Evolutionary conservation across 805 yeast genomes (phyloP).

Genomic region (Schizosaccharomyces osmophilus): DNA sequence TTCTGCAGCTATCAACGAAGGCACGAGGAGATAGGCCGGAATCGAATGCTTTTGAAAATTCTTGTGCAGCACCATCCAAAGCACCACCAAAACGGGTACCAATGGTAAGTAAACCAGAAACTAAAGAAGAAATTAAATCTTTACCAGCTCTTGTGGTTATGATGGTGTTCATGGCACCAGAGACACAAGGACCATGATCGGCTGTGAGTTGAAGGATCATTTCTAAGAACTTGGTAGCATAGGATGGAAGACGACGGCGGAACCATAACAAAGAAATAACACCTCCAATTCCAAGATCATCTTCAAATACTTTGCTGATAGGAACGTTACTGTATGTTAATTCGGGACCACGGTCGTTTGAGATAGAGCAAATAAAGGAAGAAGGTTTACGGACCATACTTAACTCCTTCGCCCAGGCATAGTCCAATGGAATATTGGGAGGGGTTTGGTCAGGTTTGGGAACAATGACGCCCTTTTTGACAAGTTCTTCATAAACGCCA

Average conservation of each 20-base stretch:
- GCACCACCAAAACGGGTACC: slow-evolving; percentile 26
- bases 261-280: slow-evolving; percentile 25
- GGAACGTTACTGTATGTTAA: slow-evolving; percentile 24
- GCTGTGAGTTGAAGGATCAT: slow-evolving; percentile 27
- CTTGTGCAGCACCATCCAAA: slow-evolving; percentile 23
- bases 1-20: slow-evolving; percentile 23
- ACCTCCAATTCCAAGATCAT: slow-evolving; percentile 25
- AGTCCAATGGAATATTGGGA: slow-evolving; percentile 24
- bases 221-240: slow-evolving; percentile 22
- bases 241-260: slow-evolving; percentile 20
- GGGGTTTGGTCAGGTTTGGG: slow-evolving; percentile 21
- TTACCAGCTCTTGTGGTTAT: slow-evolving; percentile 25
- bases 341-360: slow-evolving; percentile 26
- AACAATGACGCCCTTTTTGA: slow-evolving; percentile 16
- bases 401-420: slow-evolving; percentile 25
- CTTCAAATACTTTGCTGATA: slow-evolving; percentile 23
- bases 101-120: slow-evolving; percentile 21
- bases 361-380: slow-evolving; percentile 23
- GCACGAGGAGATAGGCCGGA: slow-evolving; percentile 22
- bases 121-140: slow-evolving; percentile 22
- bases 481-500: slow-evolving; percentile 56
- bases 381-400: slow-evolving; percentile 25
- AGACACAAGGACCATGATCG: slow-evolving; percentile 25
- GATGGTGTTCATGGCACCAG: slow-evolving; percentile 25
- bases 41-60: slow-evolving; percentile 21